These are phyloP conservation scores for Paracamarosporium sp. DNA, from an alignment of 2,329 filamentous ascomycete genomes.

Conservation along the genomic window DNA sequence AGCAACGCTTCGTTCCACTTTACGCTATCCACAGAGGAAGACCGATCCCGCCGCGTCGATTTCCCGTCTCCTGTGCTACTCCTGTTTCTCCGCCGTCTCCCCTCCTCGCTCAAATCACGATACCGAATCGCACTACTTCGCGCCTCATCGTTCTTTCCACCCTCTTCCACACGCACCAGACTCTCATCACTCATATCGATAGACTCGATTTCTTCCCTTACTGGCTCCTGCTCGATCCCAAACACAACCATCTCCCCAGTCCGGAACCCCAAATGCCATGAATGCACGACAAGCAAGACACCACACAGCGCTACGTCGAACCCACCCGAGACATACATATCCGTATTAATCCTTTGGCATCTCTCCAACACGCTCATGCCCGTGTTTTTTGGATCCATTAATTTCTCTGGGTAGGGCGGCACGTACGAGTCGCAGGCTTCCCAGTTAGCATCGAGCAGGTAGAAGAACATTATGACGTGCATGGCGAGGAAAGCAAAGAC, in stretches of 20 bases:
- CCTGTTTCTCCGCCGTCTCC: neutral
- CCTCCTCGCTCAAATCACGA: neutral
- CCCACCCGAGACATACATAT: constrained; percentile 12
- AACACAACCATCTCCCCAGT: neutral
- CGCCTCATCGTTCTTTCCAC: neutral
- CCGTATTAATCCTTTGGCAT: constrained; percentile 13
- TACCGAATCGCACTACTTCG: neutral
- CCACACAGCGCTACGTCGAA: constrained; percentile 4
- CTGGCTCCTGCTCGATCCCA: neutral
- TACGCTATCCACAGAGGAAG: neutral
- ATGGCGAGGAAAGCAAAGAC: constrained; percentile 11
- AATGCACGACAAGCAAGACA: neutral
- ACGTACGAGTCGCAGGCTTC: constrained; percentile 9
- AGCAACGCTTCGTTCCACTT: constrained; percentile 12
- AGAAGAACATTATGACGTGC: constrained; percentile 17
- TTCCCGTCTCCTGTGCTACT: neutral
- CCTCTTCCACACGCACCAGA: neutral
- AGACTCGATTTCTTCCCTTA: neutral
- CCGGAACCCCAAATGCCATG: neutral
- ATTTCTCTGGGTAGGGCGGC: neutral
- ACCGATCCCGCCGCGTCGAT: neutral
- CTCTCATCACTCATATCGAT: neutral
- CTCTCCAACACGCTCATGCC: constrained; percentile 1
- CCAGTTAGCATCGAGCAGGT: constrained; percentile 9
- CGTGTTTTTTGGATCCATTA: neutral